phyloP scores from a whole-genome alignment of 345 rosid species.

The Heritiera littoralis region DNA sequence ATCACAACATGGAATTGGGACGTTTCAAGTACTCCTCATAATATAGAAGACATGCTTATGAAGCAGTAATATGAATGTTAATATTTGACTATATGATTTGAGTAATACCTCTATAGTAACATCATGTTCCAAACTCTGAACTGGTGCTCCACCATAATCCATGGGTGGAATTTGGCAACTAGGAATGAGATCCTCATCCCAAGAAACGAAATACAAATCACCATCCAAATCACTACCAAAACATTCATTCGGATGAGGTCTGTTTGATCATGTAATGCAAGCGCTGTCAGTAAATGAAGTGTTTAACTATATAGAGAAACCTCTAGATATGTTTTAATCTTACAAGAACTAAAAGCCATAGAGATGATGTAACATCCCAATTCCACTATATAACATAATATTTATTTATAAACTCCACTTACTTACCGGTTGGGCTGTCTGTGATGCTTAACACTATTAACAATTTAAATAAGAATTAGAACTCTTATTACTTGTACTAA shows the following conservation, averaged over 20 bases:
- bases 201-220: constrained; percentile 41
- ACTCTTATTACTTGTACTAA: too few relatives aligned
- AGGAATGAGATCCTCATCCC: constrained; percentile 45
- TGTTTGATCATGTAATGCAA: background rate
- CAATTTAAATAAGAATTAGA: too few relatives aligned
- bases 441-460: too few relatives aligned
- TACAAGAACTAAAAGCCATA: too few relatives aligned
- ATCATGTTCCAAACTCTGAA: constrained; percentile 19
- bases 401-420: too few relatives aligned
- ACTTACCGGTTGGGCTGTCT: too few relatives aligned
- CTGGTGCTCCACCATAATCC: constrained; percentile 31
- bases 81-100: background rate
- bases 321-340: background rate
- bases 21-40: background rate
- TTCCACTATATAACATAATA: too few relatives aligned
- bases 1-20: too few relatives aligned
- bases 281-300: background rate
- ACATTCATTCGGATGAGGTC: constrained; percentile 47
- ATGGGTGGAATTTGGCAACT: constrained; percentile 23
- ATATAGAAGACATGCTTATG: background rate
- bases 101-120: constrained; percentile 40
- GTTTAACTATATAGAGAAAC: background rate
- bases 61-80: background rate
- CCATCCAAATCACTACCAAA: constrained; percentile 48
- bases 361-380: too few relatives aligned